Percentiles rank a stretch among this genome's conserved stretches.
phyloP scores from a whole-genome alignment of 306 rosid species.

The Cicer arietinum region DNA sequence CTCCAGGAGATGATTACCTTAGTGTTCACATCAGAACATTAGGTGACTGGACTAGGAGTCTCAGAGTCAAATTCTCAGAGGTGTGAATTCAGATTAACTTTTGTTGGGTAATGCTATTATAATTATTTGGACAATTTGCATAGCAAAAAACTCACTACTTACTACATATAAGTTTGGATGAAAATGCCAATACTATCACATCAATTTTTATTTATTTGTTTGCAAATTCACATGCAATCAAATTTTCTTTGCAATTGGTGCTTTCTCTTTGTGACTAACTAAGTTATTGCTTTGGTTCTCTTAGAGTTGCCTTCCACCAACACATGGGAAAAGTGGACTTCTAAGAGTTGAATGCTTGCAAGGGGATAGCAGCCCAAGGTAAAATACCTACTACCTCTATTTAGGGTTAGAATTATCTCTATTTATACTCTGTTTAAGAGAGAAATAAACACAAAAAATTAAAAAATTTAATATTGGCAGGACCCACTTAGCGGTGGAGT shows the following conservation, averaged over 20 bases:
- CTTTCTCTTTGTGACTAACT: conserved; percentile 12
- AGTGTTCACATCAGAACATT: conserved; percentile 69
- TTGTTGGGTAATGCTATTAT: conserved; percentile 26
- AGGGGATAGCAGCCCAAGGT: conserved; percentile 53
- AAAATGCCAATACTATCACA: not conserved
- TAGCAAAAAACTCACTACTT: conserved; percentile 2
- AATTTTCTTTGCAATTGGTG: not conserved
- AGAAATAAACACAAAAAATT: too few species aligned
- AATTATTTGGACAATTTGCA: conserved; percentile 6
- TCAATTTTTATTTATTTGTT: not conserved
- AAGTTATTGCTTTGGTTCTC: conserved; percentile 29
- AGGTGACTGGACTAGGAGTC: conserved; percentile 71
- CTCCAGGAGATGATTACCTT: conserved; percentile 68
- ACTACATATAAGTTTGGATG: not conserved
- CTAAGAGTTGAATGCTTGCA: conserved; percentile 59
- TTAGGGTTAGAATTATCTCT: too few species aligned
- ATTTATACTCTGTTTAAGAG: too few species aligned
- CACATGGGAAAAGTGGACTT: conserved; percentile 59
- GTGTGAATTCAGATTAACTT: conserved; percentile 56
- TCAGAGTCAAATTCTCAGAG: conserved; percentile 61
- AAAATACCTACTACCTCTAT: not conserved
- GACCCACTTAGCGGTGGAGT: too few species aligned
- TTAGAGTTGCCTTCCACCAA: conserved; percentile 66
- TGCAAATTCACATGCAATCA: not conserved
- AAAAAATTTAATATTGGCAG: too few species aligned